These are phyloP conservation scores for Pythium angustatum DNA, from an alignment of 352 stramenopile genomes.

Conservation along the genomic window DNA sequence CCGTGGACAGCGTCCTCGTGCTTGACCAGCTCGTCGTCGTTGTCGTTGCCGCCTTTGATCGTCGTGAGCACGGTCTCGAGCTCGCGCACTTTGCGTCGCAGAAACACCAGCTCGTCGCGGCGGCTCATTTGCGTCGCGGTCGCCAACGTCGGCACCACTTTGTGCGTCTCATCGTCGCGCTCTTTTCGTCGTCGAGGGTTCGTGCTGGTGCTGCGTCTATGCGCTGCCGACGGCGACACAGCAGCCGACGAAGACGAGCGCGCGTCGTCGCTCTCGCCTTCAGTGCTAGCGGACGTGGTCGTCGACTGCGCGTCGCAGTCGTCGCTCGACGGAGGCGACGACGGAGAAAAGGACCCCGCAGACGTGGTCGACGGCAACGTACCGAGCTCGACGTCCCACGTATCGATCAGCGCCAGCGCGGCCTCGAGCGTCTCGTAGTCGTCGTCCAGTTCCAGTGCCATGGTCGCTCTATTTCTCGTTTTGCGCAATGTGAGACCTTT, in stretches of 20 bases:
- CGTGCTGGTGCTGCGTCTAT: not conserved
- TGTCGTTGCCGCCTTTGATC: not conserved
- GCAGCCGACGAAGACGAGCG: not conserved
- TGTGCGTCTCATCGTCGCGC: not conserved
- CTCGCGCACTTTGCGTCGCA: slow-evolving; percentile 20
- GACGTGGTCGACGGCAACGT: not conserved
- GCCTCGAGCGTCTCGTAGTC: slow-evolving; percentile 20
- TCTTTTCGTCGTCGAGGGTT: not conserved
- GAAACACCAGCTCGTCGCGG: slow-evolving; percentile 17
- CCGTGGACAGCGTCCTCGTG: not conserved
- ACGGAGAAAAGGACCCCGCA: not conserved
- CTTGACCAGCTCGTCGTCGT: not conserved
- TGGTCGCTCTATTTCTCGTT: no score
- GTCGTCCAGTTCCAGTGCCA: slow-evolving; percentile 7
- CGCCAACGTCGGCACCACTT: no score
- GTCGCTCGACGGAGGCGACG: not conserved
- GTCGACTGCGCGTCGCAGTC: not conserved
- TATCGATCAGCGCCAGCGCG: slow-evolving; percentile 22
- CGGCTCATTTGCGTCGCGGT: slow-evolving; percentile 12
- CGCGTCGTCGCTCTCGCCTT: slow-evolving; percentile 2
- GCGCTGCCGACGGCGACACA: not conserved
- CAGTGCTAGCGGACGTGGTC: not conserved
- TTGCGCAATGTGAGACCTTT: no score
- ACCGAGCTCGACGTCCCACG: slow-evolving; percentile 11
- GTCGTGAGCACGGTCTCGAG: slow-evolving; percentile 1